A percentile compares a stretch with the other conserved stretches of the same genome.
Conservation (phyloP, 176 grass and related monocot genomes). For the Thalia dealbata region DNA sequence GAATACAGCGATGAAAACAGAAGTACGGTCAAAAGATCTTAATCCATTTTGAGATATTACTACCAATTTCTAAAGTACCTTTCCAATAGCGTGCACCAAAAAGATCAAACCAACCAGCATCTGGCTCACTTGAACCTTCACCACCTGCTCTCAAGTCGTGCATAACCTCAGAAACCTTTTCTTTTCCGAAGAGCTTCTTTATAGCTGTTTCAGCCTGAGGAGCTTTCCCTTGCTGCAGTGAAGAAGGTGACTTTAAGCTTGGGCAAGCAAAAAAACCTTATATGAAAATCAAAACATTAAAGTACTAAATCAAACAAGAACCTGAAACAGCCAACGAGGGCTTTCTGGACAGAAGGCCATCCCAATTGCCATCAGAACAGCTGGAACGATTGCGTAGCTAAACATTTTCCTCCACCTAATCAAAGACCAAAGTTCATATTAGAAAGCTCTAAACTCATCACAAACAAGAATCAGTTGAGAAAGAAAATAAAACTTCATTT, state of each 20-base stretch:
- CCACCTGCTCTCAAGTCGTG: conserved; percentile 62
- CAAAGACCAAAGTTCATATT: conserved; percentile 7
- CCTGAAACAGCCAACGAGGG: conserved; percentile 98
- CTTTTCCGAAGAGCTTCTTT: conserved; percentile 89
- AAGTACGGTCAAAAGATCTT: not conserved
- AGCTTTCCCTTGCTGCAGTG: conserved; percentile 78
- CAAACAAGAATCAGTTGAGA: not conserved
- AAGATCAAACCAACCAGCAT: conserved; percentile 95
- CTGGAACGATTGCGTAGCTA: conserved; percentile 60
- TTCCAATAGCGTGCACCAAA: conserved; percentile 92
- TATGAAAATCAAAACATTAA: not conserved
- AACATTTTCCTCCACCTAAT: conserved; percentile 99
- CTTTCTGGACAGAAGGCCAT: conserved; percentile 98
- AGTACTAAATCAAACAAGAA: conserved; percentile 18
- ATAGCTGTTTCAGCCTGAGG: conserved; percentile 83
- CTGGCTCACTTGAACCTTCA: conserved; percentile 62
- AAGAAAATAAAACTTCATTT: not conserved
- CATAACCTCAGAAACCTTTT: conserved; percentile 78
- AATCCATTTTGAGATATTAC: not conserved
- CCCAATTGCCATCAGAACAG: conserved; percentile 75
- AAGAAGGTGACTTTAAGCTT: not conserved
- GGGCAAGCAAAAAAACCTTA: not conserved
- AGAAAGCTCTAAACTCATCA: not conserved
- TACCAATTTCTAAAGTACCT: conserved; percentile 30
- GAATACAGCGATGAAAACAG: not conserved